A percentile compares a stretch with the other conserved stretches of the same genome.
Evolutionary conservation across 352 stramenopile species (phyloP).

Genomic region (Phytopythium oedochilum): DNA sequence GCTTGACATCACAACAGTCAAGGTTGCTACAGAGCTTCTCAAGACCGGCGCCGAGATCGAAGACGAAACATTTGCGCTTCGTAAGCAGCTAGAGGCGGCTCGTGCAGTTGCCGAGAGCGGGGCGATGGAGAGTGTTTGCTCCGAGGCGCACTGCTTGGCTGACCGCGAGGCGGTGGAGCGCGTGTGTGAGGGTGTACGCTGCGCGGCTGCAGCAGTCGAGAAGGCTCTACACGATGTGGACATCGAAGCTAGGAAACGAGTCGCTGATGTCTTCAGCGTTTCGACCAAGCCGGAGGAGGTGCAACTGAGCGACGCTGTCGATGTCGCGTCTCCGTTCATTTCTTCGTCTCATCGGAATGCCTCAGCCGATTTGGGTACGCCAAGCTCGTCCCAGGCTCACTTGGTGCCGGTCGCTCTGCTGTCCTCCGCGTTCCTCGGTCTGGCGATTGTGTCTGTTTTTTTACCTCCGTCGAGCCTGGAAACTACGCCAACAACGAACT

Average conservation of each 20-base stretch:
- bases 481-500: conserved; percentile 8
- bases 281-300: not conserved
- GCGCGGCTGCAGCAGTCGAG: not conserved
- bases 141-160: conserved; percentile 1
- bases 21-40: not conserved
- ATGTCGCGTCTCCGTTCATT: not conserved
- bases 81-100: conserved; percentile 4
- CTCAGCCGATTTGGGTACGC: too few species aligned
- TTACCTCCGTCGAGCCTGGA: conserved; percentile 20
- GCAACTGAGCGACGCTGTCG: too few species aligned
- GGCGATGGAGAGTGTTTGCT: not conserved
- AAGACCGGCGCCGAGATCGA: not conserved
- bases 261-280: not conserved
- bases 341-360: not conserved
- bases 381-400: not conserved
- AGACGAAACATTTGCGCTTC: conserved; percentile 1
- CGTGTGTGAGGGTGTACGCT: not conserved
- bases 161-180: conserved; percentile 3
- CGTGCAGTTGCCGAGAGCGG: conserved; percentile 7
- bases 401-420: not conserved
- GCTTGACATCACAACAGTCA: conserved; percentile 8
- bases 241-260: not conserved
- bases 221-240: not conserved
- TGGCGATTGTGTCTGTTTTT: conserved; percentile 19
- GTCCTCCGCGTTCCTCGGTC: conserved; percentile 8